These are phyloP conservation scores for Sequoia sempervirens DNA, from an alignment of 75 land plant species.

Conservation along the genomic window DNA sequence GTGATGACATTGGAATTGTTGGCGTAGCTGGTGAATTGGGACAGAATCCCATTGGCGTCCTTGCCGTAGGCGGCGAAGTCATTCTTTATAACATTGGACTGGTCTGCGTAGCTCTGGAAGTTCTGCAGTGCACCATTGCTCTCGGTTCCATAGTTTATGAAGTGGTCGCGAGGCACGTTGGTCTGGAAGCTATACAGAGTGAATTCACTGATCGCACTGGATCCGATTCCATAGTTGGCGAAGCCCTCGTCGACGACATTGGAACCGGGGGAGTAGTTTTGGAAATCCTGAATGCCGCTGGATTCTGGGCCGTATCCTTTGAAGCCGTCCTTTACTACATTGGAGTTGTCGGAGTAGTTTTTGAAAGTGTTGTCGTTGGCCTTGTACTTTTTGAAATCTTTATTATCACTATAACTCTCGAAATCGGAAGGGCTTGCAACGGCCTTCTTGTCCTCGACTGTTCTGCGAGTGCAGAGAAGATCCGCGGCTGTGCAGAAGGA, in stretches of 20 bases:
- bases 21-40: conserved; percentile 42
- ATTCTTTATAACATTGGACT: conserved; percentile 34
- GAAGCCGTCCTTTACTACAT: conserved; percentile 37
- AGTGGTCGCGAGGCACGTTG: conserved; percentile 12
- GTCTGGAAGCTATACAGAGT: conserved; percentile 15
- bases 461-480: conserved; percentile 22
- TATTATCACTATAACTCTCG: conserved; percentile 14
- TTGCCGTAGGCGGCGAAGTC: conserved; percentile 41
- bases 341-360: conserved; percentile 39
- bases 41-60: conserved; percentile 20
- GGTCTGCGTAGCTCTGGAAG: conserved; percentile 26
- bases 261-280: conserved; percentile 22
- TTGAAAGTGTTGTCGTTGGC: conserved; percentile 18
- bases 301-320: conserved; percentile 45
- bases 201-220: conserved; percentile 31
- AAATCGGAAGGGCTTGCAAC: conserved; percentile 13
- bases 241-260: conserved; percentile 43
- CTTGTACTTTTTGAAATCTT: conserved; percentile 16
- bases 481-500: conserved; percentile 23
- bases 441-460: neutral
- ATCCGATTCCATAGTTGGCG: conserved; percentile 25
- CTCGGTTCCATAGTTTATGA: conserved; percentile 31
- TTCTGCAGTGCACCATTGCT: conserved; percentile 12
- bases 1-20: conserved; percentile 34
- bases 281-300: conserved; percentile 27